Evolutionary conservation across 1,284 basidiomycete genomes (phyloP).

Genomic region (Apiotrichum akiyoshidainum): DNA sequence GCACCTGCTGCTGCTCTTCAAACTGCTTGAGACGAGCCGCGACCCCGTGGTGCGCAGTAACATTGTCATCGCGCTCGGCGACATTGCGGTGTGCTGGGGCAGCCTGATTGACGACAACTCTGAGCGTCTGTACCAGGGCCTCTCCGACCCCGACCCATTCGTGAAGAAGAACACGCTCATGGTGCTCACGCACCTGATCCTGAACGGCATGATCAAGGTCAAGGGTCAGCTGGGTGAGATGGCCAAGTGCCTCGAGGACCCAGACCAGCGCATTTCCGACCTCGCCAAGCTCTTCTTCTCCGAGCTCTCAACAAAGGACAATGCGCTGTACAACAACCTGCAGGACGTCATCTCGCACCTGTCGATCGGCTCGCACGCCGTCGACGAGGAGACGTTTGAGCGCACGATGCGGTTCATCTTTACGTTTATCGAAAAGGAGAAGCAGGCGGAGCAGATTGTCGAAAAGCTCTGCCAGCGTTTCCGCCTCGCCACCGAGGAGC

Average conservation of each 20-base stretch:
- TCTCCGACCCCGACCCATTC: slow-evolving; percentile 77
- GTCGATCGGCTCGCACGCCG: slow-evolving; percentile 86
- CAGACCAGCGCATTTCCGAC: slow-evolving; percentile 83
- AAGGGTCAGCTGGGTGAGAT: slow-evolving; percentile 99
- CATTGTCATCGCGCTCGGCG: slow-evolving; percentile 94
- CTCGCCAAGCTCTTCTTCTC: slow-evolving; percentile 96
- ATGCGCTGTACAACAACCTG: slow-evolving; percentile 97
- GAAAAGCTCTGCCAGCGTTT: slow-evolving; percentile 95
- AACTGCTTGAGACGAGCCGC: slow-evolving; percentile 83
- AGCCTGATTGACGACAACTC: slow-evolving; percentile 96
- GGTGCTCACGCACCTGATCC: slow-evolving; percentile 94
- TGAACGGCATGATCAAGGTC: slow-evolving; percentile 99
- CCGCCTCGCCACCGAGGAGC: slow-evolving; percentile 77
- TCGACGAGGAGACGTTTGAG: slow-evolving; percentile 88
- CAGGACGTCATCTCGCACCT: slow-evolving; percentile 95
- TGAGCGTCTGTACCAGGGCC: slow-evolving; percentile 88
- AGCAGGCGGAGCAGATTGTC: slow-evolving; percentile 90
- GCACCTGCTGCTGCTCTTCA: slow-evolving; percentile 84
- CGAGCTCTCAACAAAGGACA: slow-evolving; percentile 92
- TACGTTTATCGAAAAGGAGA: slow-evolving; percentile 96
- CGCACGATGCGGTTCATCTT: slow-evolving; percentile 95
- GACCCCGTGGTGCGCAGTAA: slow-evolving; percentile 89
- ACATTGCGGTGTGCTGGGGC: slow-evolving; percentile 95
- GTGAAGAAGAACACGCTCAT: slow-evolving; percentile 99
- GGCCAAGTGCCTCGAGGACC: slow-evolving; percentile 97